A percentile compares a stretch with the other conserved stretches of the same genome.
Conservation (phyloP, 164 flowering plant species). For the Platanus orientalis region DNA sequence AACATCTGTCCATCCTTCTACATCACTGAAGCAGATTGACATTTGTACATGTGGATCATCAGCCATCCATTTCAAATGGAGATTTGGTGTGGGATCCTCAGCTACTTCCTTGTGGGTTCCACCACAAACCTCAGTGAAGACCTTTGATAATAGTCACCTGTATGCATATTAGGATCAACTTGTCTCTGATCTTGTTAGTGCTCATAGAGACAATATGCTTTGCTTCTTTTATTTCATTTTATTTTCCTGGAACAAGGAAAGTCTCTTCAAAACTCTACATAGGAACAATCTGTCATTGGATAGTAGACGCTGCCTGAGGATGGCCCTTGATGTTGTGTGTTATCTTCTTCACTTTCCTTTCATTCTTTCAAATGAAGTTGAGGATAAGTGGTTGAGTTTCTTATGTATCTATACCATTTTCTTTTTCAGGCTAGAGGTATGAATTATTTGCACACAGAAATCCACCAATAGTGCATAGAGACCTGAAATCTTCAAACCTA, state of each 20-base stretch:
- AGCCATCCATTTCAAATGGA: neutral
- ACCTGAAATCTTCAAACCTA: constrained; percentile 79
- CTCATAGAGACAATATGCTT: neutral
- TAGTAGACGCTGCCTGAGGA: constrained; percentile 60
- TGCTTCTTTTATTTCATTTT: neutral
- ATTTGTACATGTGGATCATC: too few relatives aligned
- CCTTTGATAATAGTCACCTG: neutral
- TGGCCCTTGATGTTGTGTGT: constrained; percentile 89
- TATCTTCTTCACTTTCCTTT: neutral
- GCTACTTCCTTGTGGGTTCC: neutral
- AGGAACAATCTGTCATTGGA: constrained; percentile 54
- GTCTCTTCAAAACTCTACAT: constrained; percentile 71
- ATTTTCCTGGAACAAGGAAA: constrained; percentile 54
- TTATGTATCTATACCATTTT: neutral
- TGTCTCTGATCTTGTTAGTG: neutral
- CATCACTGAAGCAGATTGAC: too few relatives aligned
- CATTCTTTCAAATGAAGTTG: neutral
- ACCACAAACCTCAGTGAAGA: neutral
- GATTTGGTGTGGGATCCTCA: neutral
- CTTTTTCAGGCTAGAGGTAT: constrained; percentile 73
- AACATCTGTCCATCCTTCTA: too few relatives aligned
- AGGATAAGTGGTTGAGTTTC: constrained; percentile 1
- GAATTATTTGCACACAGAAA: constrained; percentile 82
- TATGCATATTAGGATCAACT: neutral
- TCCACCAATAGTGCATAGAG: constrained; percentile 89